Evolutionary conservation across 441 rosid genomes (phyloP), one percentile per base, ranked within the genome.

Genomic region (Flueggea neowawraea): DNA sequence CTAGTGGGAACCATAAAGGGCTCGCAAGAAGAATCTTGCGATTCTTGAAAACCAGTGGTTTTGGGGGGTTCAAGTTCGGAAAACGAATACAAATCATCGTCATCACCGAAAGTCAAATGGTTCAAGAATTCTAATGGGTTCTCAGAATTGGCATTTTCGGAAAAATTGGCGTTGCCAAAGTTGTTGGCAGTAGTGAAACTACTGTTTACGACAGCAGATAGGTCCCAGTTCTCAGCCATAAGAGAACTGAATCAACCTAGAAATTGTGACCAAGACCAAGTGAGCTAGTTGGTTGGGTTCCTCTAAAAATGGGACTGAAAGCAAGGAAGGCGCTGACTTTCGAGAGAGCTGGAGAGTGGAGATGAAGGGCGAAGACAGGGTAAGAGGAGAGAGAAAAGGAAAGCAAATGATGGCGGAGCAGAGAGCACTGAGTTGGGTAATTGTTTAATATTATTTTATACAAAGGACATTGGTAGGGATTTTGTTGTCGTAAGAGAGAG

Each of bases 271-370:
- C 69, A n/a, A n/a, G 6, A 43, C 62, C 63, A 45, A 15, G 43
- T 50, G n/a, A 6, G 39, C 4, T 3, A 33, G 39, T 6, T 33
- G 39, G 39, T 33, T 33, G 39, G 39, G 39, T 33, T 33, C 6
- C 39, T 33, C 4, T 3, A 33, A 33, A 33, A 47, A 69, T 71
- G 72, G 22, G 54, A 62, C 54, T 63, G 63, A 59, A 67, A 58
- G 58, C 73, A 72, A 75, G 80, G 87, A 73, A 79, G 81, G 91
- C 91, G 96, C 88, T 89, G 93, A 89, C 96, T 84, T 76, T 82
- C 73, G 14, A 63, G 68, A 61, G 2, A 44, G 53, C 55, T 31
- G 67, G 17, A 65, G 6, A 33, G n/a, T n/a, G n/a, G n/a, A n/a
- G n/a, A n/a, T 45, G 14, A 45, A 13, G 16, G 12, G 16, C n/a